phyloP scores from a whole-genome alignment of 2,329 filamentous ascomycete species.

The Lojkania enalia region DNA sequence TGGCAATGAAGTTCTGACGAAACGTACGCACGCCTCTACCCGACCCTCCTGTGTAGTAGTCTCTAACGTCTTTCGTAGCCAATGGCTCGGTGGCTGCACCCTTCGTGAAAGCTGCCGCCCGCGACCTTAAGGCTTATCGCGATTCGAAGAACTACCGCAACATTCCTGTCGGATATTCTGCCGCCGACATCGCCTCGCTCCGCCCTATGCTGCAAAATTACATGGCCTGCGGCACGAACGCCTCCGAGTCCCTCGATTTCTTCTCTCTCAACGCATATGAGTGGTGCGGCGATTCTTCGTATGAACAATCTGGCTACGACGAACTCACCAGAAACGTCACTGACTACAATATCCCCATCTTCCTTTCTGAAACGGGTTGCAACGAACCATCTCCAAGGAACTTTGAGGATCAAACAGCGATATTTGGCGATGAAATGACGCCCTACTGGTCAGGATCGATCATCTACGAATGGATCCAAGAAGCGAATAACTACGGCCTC shows the following conservation, averaged over 20 bases:
- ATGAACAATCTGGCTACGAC: conserved; percentile 68
- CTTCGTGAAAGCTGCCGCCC: conserved; percentile 78
- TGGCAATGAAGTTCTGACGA: conserved; percentile 81
- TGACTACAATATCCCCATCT: conserved; percentile 68
- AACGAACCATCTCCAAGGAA: conserved; percentile 64
- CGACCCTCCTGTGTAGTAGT: neutral
- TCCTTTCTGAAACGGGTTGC: conserved; percentile 82
- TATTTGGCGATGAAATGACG: conserved; percentile 75
- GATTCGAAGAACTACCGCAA: conserved; percentile 74
- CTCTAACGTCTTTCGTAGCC: conserved; percentile 23
- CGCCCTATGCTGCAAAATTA: conserved; percentile 71
- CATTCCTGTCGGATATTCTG: conserved; percentile 85
- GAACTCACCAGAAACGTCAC: conserved; percentile 68
- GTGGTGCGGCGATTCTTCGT: conserved; percentile 54
- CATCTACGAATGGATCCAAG: conserved; percentile 88
- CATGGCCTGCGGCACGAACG: conserved; percentile 74
- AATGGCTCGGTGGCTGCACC: conserved; percentile 68
- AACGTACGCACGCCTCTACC: conserved; percentile 28
- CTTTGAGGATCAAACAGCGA: conserved; percentile 74
- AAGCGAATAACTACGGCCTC: conserved; percentile 80
- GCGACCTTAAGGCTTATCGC: conserved; percentile 82
- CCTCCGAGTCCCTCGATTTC: conserved; percentile 73
- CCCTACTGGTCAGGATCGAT: conserved; percentile 75
- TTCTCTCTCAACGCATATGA: conserved; percentile 86
- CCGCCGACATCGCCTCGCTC: conserved; percentile 76